These are phyloP conservation scores for Nakazawaea holstii DNA, from an alignment of 805 yeast genomes.

Conservation along the genomic window DNA sequence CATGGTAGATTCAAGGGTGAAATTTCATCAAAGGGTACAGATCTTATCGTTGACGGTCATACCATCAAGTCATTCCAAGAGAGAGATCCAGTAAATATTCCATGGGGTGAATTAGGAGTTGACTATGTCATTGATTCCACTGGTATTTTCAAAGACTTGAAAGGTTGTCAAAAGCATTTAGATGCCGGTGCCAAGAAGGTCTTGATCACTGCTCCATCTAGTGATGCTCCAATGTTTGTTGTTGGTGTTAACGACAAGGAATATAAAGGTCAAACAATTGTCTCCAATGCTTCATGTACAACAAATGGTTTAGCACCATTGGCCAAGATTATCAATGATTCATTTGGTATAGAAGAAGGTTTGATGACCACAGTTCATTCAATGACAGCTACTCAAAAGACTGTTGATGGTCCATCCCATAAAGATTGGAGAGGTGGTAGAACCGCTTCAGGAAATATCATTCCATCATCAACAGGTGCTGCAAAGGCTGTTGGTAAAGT, in stretches of 20 bases:
- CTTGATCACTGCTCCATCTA: slow-evolving; percentile 66
- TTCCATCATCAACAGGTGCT: slow-evolving; percentile 74
- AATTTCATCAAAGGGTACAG: slow-evolving; percentile 46
- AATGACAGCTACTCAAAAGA: slow-evolving; percentile 67
- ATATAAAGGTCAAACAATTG: slow-evolving; percentile 53
- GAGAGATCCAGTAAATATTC: slow-evolving; percentile 62
- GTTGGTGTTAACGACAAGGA: slow-evolving; percentile 63
- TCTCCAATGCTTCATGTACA: slow-evolving; percentile 71
- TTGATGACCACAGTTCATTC: slow-evolving; percentile 74
- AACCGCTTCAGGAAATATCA: slow-evolving; percentile 71
- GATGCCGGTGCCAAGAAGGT: slow-evolving; percentile 74
- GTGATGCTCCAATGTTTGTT: slow-evolving; percentile 70
- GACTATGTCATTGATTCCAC: slow-evolving; percentile 68
- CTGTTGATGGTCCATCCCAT: slow-evolving; percentile 74
- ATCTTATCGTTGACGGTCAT: slow-evolving; percentile 49
- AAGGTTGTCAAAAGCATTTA: slow-evolving; percentile 63
- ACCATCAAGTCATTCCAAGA: slow-evolving; percentile 50
- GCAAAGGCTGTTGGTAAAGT: slow-evolving; percentile 76
- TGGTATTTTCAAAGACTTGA: slow-evolving; percentile 64
- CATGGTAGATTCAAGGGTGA: slow-evolving; percentile 61
- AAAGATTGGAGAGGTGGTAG: slow-evolving; percentile 82
- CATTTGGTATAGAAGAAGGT: slow-evolving; percentile 67
- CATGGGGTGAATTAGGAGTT: slow-evolving; percentile 61
- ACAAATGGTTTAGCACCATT: slow-evolving; percentile 73
- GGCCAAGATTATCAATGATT: slow-evolving; percentile 63